Evolutionary conservation across 1,284 basidiomycete species (phyloP), one percentile per base, ranked within the genome.

Genomic region (Moesziomyces parantarcticus): DNA sequence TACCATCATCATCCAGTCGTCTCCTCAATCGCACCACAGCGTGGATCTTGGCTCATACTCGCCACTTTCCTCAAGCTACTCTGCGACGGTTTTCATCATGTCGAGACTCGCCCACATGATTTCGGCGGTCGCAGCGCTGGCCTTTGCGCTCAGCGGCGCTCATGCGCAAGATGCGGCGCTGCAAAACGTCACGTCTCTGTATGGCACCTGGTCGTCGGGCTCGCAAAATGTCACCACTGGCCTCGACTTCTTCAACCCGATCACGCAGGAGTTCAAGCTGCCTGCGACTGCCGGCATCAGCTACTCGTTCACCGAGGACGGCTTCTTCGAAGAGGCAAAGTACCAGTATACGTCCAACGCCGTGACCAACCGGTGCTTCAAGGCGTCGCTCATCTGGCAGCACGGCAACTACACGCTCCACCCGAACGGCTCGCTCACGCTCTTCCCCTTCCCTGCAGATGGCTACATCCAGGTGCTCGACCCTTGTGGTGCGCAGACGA

Each of bases 241-340:
- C 22, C 41, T 76, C 36, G 77, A 74, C 21, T 83, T 83, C 59
- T 83, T 78, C 73, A 82, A 83, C 47, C 81, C 81, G 1, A 51
- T 78, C 63, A 72, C 63, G 39, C 76, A 76, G 48, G 59, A 76
- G 22, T 83, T 83, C 50, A 78, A 58, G 10, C 51, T 80, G 0
- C 80, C 81, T 1, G 46, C 61, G 14, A 76, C 75, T 13, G 53
- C 76, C 0, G 81, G 81, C 22, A 75, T 80, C 44, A 77, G 78
- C 16, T 82, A 81, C 69, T 78, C 76, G 36, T 83, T 83, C 57
- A 77, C 76, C 25, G 72, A 80, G 25, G 78, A 83, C 32, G 79
- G 79, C 21, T 71, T 57, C 50, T 83, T 82, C 55, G 81, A 83
- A 47, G 64, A 71, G 50, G 58, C 79, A 11, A 52, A 58, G 21